Evolutionary conservation across 192 early-diverging fungal species (phyloP).

Genomic region (Coemansia sp.): DNA sequence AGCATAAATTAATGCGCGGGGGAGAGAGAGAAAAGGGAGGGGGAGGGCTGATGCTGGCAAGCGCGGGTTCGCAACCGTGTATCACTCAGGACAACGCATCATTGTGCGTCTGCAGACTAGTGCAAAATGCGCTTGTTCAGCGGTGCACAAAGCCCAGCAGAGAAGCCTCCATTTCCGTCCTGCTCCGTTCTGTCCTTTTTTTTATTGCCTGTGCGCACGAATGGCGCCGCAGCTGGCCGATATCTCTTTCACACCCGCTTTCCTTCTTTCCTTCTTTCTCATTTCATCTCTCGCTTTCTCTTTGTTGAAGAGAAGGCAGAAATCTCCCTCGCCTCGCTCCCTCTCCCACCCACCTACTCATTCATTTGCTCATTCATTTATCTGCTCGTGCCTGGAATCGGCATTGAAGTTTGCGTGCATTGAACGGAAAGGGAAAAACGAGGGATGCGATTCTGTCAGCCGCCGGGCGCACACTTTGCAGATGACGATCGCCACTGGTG

Average conservation of each 20-base stretch:
- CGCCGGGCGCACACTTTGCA: constrained; percentile 3
- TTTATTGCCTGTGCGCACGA: neutral
- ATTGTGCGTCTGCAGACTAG: neutral
- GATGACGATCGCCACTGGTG: neutral
- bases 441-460: neutral
- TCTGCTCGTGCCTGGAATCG: neutral
- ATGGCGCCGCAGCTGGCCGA: neutral
- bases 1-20: neutral
- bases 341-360: neutral
- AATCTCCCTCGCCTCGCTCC: neutral
- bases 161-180: neutral
- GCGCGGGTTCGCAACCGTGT: neutral
- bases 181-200: neutral
- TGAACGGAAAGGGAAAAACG: neutral
- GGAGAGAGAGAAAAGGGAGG: neutral
- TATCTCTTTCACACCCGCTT: neutral
- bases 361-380: neutral
- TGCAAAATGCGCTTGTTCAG: neutral
- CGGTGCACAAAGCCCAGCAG: neutral
- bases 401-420: neutral
- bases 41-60: neutral
- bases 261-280: too few species aligned
- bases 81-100: neutral
- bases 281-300: too few species aligned
- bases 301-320: neutral